phyloP scores from a whole-genome alignment of 1,284 basidiomycete genomes.

The Agaricales sp. region DNA sequence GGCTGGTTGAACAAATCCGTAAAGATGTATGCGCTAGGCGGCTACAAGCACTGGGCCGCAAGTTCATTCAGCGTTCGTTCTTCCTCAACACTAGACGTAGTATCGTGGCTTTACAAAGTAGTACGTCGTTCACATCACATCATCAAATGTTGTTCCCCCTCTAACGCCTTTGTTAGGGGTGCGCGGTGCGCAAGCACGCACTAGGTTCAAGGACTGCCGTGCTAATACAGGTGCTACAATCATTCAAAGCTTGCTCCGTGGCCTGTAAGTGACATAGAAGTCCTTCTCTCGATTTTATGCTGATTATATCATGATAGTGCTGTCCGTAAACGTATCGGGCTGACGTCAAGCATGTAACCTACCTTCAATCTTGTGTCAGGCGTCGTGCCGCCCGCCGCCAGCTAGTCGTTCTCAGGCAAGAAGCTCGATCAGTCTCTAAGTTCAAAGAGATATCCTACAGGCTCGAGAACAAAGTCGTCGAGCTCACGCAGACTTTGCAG shows the following conservation, averaged over 20 bases:
- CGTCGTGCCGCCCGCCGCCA: constrained; percentile 83
- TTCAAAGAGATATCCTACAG: constrained; percentile 99
- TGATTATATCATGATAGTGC: constrained; percentile 11
- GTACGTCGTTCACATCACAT: constrained; percentile 40
- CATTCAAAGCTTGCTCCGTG: constrained; percentile 83
- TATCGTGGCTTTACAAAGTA: constrained; percentile 74
- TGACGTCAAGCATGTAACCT: constrained; percentile 71
- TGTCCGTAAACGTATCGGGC: constrained; percentile 51
- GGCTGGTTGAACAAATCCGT: constrained; percentile 63
- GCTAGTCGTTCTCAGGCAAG: constrained; percentile 74
- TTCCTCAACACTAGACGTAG: constrained; percentile 59
- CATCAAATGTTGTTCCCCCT: constrained; percentile 8
- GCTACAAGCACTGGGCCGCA: constrained; percentile 68
- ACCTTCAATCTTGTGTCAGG: constrained; percentile 88
- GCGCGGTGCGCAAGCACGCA: constrained; percentile 74
- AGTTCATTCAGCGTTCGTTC: constrained; percentile 64
- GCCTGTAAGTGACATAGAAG: constrained; percentile 82
- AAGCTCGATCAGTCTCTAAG: constrained; percentile 94
- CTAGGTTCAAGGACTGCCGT: constrained; percentile 50
- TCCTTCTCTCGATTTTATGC: constrained; percentile 6
- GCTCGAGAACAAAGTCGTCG: constrained; percentile 98
- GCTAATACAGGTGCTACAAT: constrained; percentile 59
- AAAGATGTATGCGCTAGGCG: constrained; percentile 67
- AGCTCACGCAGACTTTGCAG: constrained; percentile 95
- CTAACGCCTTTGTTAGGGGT: constrained; percentile 39